These are phyloP conservation scores for Phoma sp. DNA, from an alignment of 2,329 filamentous ascomycete genomes.

Conservation along the genomic window DNA sequence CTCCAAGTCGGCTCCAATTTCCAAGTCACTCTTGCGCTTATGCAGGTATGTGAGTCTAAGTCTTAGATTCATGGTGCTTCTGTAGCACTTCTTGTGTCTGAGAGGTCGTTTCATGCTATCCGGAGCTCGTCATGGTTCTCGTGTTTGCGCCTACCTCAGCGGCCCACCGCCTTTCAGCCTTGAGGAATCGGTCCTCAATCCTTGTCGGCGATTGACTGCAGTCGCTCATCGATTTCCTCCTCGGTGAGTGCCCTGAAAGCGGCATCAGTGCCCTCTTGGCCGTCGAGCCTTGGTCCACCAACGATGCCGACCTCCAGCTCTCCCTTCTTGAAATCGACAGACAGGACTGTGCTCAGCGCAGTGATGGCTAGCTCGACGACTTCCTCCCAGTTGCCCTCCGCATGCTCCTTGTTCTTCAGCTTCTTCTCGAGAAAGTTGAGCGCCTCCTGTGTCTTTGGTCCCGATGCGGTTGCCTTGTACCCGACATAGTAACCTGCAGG, in stretches of 20 bases:
- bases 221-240: slow-evolving; percentile 96
- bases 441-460: slow-evolving; percentile 98
- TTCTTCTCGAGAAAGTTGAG: slow-evolving; percentile 99
- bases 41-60: slow-evolving; percentile 43
- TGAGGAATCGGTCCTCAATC: slow-evolving; percentile 67
- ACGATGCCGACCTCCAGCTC: slow-evolving; percentile 99
- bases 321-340: slow-evolving; percentile 99
- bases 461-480: slow-evolving; percentile 97
- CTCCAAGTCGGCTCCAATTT: slow-evolving; percentile 25
- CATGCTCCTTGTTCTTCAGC: slow-evolving; percentile 97
- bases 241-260: slow-evolving; percentile 90
- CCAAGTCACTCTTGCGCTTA: slow-evolving; percentile 43
- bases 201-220: slow-evolving; percentile 98
- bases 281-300: slow-evolving; percentile 82
- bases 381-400: slow-evolving; percentile 93
- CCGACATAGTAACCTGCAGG: slow-evolving; percentile 97
- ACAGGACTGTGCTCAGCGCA: slow-evolving; percentile 92
- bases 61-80: slow-evolving; percentile 41
- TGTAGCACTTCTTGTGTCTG: slow-evolving; percentile 38
- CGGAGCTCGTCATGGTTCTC: slow-evolving; percentile 34
- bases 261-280: slow-evolving; percentile 79
- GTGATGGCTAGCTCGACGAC: slow-evolving; percentile 97
- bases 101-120: slow-evolving; percentile 38
- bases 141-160: slow-evolving; percentile 33
- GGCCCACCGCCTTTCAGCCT: slow-evolving; percentile 32